These are phyloP conservation scores for Nakazawaea sp. DNA, from an alignment of 805 yeast species.

Conservation along the genomic window DNA sequence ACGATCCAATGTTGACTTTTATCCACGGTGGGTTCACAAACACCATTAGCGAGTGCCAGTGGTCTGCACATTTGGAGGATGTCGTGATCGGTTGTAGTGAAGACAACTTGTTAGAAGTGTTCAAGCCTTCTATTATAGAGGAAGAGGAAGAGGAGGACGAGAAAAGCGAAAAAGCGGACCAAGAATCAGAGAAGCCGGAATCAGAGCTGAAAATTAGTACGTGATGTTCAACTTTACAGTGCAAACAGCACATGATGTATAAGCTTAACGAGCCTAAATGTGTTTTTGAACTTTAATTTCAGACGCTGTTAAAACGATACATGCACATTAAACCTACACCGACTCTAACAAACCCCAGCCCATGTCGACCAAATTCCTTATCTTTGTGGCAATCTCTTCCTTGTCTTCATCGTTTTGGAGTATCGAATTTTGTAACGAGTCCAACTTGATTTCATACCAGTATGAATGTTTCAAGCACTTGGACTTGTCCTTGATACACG, in stretches of 20 bases:
- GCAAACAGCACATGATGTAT: no score
- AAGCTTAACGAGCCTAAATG: no score
- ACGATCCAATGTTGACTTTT: conserved; percentile 72
- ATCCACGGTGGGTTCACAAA: conserved; percentile 86
- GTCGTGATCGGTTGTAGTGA: conserved; percentile 65
- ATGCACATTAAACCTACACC: conserved; percentile 6
- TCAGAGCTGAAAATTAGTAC: no score
- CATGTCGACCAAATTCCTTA: conserved; percentile 16
- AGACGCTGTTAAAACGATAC: no score
- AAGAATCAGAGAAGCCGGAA: neutral
- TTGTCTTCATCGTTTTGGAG: conserved; percentile 19
- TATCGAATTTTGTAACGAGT: conserved; percentile 17
- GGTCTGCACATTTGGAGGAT: conserved; percentile 57
- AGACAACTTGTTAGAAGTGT: conserved; percentile 68
- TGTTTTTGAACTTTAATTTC: no score
- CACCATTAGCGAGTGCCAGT: conserved; percentile 56
- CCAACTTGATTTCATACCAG: conserved; percentile 27
- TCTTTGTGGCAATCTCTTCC: conserved; percentile 27
- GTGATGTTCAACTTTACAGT: no score
- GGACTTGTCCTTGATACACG: conserved; percentile 47
- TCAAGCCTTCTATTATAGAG: conserved; percentile 56
- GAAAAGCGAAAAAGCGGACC: conserved; percentile 23
- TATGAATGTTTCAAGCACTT: conserved; percentile 46
- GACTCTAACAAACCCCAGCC: conserved; percentile 3
- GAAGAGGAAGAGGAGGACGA: conserved; percentile 30